phyloP scores from a whole-genome alignment of 2,329 filamentous ascomycete genomes.

The Botrytis fabae region DNA sequence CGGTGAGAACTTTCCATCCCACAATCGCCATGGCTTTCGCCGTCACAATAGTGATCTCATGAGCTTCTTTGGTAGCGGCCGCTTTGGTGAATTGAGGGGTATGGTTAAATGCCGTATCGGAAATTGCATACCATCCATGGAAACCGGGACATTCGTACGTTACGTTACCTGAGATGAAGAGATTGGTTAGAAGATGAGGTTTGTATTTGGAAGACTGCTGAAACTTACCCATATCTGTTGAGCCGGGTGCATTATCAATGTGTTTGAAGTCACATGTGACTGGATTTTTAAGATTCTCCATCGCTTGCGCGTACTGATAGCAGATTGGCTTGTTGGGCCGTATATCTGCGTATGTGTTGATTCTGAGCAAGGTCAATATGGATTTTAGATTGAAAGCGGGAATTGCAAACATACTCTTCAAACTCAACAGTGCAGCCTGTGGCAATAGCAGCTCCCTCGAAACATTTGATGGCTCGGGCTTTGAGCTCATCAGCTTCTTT shows the following conservation, averaged over 20 bases:
- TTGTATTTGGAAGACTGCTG: not conserved
- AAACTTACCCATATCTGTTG: conserved; percentile 38
- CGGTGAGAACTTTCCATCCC: conserved; percentile 49
- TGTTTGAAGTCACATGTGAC: conserved; percentile 24
- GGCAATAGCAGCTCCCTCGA: conserved; percentile 34
- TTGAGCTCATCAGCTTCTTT: conserved; percentile 27
- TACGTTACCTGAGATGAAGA: conserved; percentile 51
- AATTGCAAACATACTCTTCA: conserved; percentile 35
- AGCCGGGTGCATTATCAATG: conserved; percentile 26
- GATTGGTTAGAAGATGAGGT: conserved; percentile 52
- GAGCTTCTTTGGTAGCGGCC: conserved; percentile 37
- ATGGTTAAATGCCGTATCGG: conserved; percentile 50
- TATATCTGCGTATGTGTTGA: conserved; percentile 32
- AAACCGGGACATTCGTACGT: conserved; percentile 59
- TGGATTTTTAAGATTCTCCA: conserved; percentile 26
- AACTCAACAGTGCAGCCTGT: conserved; percentile 36
- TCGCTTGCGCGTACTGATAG: conserved; percentile 28
- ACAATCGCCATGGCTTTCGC: conserved; percentile 45
- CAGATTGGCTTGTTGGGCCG: conserved; percentile 30
- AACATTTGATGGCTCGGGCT: conserved; percentile 31
- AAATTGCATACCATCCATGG: conserved; percentile 53
- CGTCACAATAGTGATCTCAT: conserved; percentile 31
- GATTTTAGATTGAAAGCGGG: not conserved
- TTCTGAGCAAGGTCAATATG: conserved; percentile 21
- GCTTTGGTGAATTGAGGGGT: conserved; percentile 48